Base-by-base conservation (phyloP, 805 yeast species). In the Wickerhamomyces kurtzmanii region DNA sequence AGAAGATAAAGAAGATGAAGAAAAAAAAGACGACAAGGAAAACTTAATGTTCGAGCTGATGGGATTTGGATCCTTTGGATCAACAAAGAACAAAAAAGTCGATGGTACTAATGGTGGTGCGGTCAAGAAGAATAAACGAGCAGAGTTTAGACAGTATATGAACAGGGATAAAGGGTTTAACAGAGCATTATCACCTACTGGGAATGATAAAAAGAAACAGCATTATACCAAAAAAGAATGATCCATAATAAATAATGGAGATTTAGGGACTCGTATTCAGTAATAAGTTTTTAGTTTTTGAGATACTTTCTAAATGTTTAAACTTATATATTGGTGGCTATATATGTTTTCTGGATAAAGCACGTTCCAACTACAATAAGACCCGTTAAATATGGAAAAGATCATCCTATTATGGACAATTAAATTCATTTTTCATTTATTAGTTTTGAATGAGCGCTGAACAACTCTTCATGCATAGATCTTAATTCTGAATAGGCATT, bases 101-200 rank as follows among this genome's bases (percentile, higher is more conserved):
- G 48, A 48, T 20, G 75, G 72, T 2, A 49, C 65, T 4, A 57
- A 59, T 30, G 66, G 65, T 12, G 75, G 72, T 2, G 54, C 57
- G 0, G 53, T 49, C 3, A 52, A 53, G 32, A 53, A 53, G 31
- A 51, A 57, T 19, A 53, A 51, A 29, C 57, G 57, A 30, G 52
- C 69, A 1, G 62, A 62, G 16, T 73, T 68, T 42, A 56, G 80
- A 40, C 79, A 72, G 46, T 73, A 73, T 36, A 71, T 71, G 73
- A 72, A 71, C 42, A 51, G 76, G 31, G 58, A 49, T 10, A 68
- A 65, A 37, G 77, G 77, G 4, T 70, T 68, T 46, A 71, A 70
- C 39, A 50, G 78, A 30, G 63, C 71, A 1, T 45, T 71, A 21
- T 70, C 76, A 3, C 77, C 76, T 2, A 50, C 59, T n/a, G 39